These are phyloP conservation scores for Chrysoporthe austroafricana DNA, from an alignment of 2,329 filamentous ascomycete species.

Conservation along the genomic window DNA sequence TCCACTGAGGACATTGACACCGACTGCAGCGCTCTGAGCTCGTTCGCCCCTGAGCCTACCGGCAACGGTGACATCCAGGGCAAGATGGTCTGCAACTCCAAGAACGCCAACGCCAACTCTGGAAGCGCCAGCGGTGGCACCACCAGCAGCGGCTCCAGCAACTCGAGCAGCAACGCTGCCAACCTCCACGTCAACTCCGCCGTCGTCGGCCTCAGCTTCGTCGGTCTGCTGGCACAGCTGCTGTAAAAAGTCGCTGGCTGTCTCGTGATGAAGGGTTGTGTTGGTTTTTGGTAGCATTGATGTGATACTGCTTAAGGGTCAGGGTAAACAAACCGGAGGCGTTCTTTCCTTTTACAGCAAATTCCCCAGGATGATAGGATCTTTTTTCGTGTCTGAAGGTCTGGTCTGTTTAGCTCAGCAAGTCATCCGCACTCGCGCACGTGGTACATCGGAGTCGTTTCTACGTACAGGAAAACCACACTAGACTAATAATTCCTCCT, in stretches of 20 bases:
- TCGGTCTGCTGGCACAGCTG: slow-evolving; percentile 54
- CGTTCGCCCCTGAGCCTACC: slow-evolving; percentile 43
- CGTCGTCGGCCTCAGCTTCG: slow-evolving; percentile 50
- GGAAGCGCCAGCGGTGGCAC: slow-evolving; percentile 43
- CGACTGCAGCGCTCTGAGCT: slow-evolving; percentile 59
- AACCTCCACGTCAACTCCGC: slow-evolving; percentile 52
- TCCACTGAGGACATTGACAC: slow-evolving; percentile 64
- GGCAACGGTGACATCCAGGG: slow-evolving; percentile 52
- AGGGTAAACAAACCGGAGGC: slow-evolving; percentile 31
- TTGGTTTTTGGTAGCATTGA: slow-evolving; percentile 25
- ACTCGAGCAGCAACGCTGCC: slow-evolving; percentile 44
- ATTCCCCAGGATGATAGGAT: slow-evolving; percentile 30
- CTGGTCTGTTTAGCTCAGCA: slow-evolving; percentile 29
- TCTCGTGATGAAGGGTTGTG: slow-evolving; percentile 20
- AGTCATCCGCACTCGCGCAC: slow-evolving; percentile 28
- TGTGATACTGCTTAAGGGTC: slow-evolving; percentile 28
- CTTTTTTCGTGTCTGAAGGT: slow-evolving; percentile 28
- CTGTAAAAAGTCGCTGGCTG: slow-evolving; percentile 47
- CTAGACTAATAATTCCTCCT: slow-evolving; percentile 50
- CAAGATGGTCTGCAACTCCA: slow-evolving; percentile 52
- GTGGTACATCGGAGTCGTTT: slow-evolving; percentile 29
- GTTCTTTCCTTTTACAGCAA: slow-evolving; percentile 30
- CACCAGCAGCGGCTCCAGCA: slow-evolving; percentile 35
- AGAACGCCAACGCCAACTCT: slow-evolving; percentile 57
- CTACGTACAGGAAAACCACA: slow-evolving; percentile 44